These are phyloP conservation scores for Tylopilus plumbeoviolaceoides DNA, from an alignment of 768 basidiomycete genomes.

Conservation along the genomic window DNA sequence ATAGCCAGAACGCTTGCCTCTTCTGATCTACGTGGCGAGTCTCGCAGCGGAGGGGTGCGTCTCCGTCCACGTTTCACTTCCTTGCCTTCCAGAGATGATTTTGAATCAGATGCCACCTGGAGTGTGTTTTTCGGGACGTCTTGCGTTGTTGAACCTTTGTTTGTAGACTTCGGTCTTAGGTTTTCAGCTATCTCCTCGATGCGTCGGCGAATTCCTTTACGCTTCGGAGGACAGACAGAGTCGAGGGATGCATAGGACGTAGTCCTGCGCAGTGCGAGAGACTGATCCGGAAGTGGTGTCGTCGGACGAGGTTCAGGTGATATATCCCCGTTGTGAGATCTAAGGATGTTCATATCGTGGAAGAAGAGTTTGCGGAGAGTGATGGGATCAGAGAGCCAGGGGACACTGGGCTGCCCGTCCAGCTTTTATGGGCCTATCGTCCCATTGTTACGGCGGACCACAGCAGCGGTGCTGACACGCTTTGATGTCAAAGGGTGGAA, in stretches of 20 bases:
- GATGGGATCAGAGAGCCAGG: no score
- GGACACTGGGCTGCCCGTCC: no score
- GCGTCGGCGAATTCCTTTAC: constrained; percentile 12
- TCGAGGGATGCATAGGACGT: constrained; percentile 17
- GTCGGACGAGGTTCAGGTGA: no score
- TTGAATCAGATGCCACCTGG: not conserved
- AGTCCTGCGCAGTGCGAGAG: constrained; percentile 15
- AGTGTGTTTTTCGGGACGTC: not conserved
- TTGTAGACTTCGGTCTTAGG: constrained; percentile 4
- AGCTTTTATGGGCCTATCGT: no score
- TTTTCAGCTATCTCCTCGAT: constrained; percentile 9
- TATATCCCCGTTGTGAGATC: no score
- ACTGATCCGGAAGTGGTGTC: not conserved
- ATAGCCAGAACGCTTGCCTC: not conserved
- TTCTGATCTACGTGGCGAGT: not conserved
- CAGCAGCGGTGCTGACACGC: no score
- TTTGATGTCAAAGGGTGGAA: no score
- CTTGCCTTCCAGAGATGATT: not conserved
- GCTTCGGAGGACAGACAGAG: constrained; percentile 5
- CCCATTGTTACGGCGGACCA: no score
- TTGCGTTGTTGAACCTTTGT: not conserved
- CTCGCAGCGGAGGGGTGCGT: not conserved
- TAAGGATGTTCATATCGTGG: no score
- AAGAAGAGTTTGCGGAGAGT: no score
- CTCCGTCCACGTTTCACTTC: not conserved